Evolutionary conservation across 345 rosid genomes (phyloP).

Genomic region (Acer yangbiense): DNA sequence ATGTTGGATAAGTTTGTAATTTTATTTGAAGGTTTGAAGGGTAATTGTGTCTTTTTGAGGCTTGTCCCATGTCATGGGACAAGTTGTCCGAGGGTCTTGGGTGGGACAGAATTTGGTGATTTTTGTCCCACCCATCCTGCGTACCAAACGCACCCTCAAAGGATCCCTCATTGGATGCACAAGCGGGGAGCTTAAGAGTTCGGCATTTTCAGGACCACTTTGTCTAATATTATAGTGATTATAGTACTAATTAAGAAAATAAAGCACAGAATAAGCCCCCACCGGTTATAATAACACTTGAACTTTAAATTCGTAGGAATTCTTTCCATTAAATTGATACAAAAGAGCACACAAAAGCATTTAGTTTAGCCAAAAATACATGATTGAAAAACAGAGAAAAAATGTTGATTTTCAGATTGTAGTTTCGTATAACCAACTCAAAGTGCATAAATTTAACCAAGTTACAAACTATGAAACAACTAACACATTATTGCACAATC

Average conservation of each 20-base stretch:
- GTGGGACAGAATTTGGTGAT: too few relatives aligned
- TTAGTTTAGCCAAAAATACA: not conserved
- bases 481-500: not conserved
- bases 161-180: not conserved
- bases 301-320: not conserved
- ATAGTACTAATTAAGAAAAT: not conserved
- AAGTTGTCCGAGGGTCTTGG: too few relatives aligned
- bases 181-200: not conserved
- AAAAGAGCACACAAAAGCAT: not conserved
- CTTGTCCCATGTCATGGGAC: too few relatives aligned
- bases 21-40: too few relatives aligned
- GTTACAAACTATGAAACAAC: not conserved
- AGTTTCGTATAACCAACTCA: not conserved
- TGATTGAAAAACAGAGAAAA: not conserved
- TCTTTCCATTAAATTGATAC: not conserved
- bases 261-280: not conserved
- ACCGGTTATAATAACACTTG: not conserved
- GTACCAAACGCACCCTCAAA: too few relatives aligned
- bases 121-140: too few relatives aligned
- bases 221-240: too few relatives aligned
- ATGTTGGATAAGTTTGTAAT: too few relatives aligned
- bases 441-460: conserved; percentile 10
- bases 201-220: too few relatives aligned
- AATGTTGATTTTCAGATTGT: not conserved
- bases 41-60: too few relatives aligned